Conservation (phyloP, 768 basidiomycete species). For the Leccinum boreale region DNA sequence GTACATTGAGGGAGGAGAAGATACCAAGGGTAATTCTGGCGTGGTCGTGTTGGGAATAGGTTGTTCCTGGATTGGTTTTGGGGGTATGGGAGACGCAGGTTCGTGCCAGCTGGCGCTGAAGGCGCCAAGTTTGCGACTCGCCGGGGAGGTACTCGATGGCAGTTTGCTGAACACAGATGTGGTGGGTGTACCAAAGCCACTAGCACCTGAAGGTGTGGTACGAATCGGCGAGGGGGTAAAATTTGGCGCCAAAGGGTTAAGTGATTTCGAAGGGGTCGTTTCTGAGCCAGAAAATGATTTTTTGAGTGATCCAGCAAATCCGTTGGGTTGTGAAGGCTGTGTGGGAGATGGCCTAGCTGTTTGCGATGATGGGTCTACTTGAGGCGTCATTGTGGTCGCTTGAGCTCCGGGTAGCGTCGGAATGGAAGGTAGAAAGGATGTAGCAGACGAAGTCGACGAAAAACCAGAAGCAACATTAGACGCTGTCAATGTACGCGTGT, state of each 20-base stretch:
- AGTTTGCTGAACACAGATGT: not conserved
- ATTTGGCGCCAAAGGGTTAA: slow-evolving; percentile 19
- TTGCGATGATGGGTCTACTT: not conserved
- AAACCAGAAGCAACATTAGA: not conserved
- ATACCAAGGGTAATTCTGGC: slow-evolving; percentile 8
- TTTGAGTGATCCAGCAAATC: not conserved
- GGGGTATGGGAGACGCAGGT: not conserved
- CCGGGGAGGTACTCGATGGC: not conserved
- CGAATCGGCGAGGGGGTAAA: slow-evolving; percentile 12
- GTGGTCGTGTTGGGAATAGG: not conserved
- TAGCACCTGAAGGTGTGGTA: not conserved
- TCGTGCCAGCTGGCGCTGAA: not conserved
- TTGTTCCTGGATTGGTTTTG: not conserved
- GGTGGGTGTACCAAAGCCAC: not conserved
- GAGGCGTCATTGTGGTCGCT: not conserved
- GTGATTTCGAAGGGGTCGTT: slow-evolving; percentile 3
- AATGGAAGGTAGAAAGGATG: slow-evolving; percentile 1
- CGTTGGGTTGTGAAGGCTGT: slow-evolving; percentile 1
- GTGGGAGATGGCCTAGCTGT: not conserved
- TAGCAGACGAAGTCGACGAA: not conserved
- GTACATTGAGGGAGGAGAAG: slow-evolving; percentile 14
- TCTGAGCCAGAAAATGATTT: slow-evolving; percentile 4
- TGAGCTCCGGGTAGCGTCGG: not conserved
- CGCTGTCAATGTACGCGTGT: not conserved
- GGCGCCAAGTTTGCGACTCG: not conserved